Percentiles rank a stretch among this genome's conserved stretches.
phyloP scores from a whole-genome alignment of 306 rosid species.

The Vicia sativa region DNA sequence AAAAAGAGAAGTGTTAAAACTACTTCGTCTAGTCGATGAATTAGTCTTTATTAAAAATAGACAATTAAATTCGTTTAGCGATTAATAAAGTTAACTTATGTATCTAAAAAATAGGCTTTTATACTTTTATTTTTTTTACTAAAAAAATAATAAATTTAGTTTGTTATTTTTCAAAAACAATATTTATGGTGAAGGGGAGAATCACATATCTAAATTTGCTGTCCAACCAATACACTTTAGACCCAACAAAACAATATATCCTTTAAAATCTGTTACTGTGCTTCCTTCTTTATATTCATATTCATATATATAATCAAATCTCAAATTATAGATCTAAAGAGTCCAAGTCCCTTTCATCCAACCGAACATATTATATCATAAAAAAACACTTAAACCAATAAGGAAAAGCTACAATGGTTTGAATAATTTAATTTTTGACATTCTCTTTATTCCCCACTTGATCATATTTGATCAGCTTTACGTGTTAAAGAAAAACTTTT shows the following conservation, averaged over 20 bases:
- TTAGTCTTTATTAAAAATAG: too few species aligned
- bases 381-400: not conserved
- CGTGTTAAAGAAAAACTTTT: conserved; percentile 68
- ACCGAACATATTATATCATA: not conserved
- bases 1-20: too few species aligned
- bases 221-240: not conserved
- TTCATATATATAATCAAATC: conserved; percentile 1
- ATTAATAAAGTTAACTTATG: too few species aligned
- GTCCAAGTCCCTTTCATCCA: conserved; percentile 11
- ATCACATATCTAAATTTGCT: too few species aligned
- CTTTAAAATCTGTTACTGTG: not conserved
- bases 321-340: not conserved
- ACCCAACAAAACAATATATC: not conserved
- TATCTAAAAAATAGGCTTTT: too few species aligned
- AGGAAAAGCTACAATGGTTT: conserved; percentile 2
- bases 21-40: too few species aligned
- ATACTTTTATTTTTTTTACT: too few species aligned
- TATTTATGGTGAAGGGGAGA: too few species aligned
- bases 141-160: too few species aligned
- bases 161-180: too few species aligned
- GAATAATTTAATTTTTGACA: not conserved
- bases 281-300: not conserved
- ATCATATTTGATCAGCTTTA: conserved; percentile 46
- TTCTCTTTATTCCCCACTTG: conserved; percentile 41
- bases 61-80: too few species aligned